Conservation (phyloP, 306 rosid species). For the Mimosa pudica region DNA sequence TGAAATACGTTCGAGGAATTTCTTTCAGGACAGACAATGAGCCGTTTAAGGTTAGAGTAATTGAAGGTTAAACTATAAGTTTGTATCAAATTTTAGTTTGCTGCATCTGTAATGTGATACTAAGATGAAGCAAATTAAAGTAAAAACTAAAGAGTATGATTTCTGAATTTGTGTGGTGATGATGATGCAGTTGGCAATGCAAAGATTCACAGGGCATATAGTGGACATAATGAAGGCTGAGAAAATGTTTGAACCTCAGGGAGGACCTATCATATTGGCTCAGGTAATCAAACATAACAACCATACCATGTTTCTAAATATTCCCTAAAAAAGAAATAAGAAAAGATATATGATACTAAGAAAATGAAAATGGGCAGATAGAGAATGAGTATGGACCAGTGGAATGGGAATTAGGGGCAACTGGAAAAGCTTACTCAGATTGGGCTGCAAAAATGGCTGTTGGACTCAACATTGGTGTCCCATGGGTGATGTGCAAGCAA, state of each 20-base stretch:
- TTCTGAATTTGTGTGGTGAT: background rate
- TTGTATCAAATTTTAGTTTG: background rate
- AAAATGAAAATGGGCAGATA: conserved; percentile 49
- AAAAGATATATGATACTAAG: background rate
- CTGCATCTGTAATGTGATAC: background rate
- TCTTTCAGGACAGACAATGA: conserved; percentile 88
- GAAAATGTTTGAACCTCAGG: conserved; percentile 77
- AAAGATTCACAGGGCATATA: conserved; percentile 73
- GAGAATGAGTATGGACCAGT: conserved; percentile 84
- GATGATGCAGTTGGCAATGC: conserved; percentile 72
- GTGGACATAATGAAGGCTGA: conserved; percentile 83
- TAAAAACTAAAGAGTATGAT: background rate
- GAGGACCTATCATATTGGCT: conserved; percentile 93
- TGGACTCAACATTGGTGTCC: conserved; percentile 68
- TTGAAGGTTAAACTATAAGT: background rate
- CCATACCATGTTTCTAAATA: background rate
- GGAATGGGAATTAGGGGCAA: conserved; percentile 61
- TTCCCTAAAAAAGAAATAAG: background rate
- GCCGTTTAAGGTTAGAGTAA: conserved; percentile 76
- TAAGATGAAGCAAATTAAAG: background rate
- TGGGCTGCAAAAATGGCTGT: conserved; percentile 97
- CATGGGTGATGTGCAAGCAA: conserved; percentile 96
- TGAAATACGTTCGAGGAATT: conserved; percentile 86
- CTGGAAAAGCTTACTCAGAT: conserved; percentile 66
- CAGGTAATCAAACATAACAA: conserved; percentile 53